Conservation (phyloP, 495 filamentous ascomycete genomes). For the Talaromyces thailandensis region DNA sequence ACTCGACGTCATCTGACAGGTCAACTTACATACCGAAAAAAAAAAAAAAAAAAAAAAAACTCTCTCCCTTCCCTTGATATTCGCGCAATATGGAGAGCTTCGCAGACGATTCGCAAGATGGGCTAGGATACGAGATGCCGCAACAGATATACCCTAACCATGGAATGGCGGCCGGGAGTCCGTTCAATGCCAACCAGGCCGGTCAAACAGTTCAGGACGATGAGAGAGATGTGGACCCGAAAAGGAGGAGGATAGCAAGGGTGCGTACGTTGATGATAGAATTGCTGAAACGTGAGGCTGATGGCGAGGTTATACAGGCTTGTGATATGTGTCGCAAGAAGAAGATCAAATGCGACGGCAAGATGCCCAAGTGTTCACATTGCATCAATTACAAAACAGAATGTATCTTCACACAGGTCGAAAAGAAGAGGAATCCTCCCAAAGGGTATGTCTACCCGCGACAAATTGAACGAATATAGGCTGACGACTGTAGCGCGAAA, state of each 20-base stretch:
- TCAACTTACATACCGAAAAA: background rate
- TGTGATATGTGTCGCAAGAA: constrained; percentile 99
- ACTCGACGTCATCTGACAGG: background rate
- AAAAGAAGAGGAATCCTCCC: constrained; percentile 96
- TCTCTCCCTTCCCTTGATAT: background rate
- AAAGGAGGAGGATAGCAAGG: constrained; percentile 87
- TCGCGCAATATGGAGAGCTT: constrained; percentile 28
- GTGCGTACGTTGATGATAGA: constrained; percentile 38
- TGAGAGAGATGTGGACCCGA: constrained; percentile 70
- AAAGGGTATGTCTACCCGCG: constrained; percentile 62
- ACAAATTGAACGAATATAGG: background rate
- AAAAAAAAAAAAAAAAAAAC: too few relatives aligned
- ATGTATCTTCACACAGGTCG: constrained; percentile 93
- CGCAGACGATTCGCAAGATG: constrained; percentile 28
- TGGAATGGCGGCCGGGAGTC: background rate
- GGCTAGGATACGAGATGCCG: constrained; percentile 35
- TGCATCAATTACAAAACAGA: constrained; percentile 98
- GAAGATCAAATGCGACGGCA: constrained; percentile 99
- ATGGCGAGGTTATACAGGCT: constrained; percentile 44
- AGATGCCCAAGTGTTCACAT: constrained; percentile 89
- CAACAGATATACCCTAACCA: constrained; percentile 21
- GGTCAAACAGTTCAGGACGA: constrained; percentile 31
- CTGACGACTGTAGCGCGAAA: constrained; percentile 58
- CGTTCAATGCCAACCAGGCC: constrained; percentile 26
- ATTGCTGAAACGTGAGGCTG: background rate